A percentile compares a stretch with the other conserved stretches of the same genome.
Evolutionary conservation across 2,329 filamentous ascomycete species (phyloP).

Genomic region (Graphilbum sp.): DNA sequence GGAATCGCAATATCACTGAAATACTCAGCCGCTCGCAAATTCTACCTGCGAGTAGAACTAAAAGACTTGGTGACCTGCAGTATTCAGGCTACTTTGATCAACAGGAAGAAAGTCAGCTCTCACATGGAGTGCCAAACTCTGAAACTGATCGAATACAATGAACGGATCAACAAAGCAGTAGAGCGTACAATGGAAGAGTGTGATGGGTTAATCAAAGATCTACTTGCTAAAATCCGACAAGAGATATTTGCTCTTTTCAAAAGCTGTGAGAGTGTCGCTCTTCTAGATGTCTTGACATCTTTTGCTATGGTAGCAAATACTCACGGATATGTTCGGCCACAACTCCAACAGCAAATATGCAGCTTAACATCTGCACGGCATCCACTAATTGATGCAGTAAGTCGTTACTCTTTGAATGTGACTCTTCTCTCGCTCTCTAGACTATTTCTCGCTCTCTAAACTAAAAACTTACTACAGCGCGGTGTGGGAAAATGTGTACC

Average conservation of each 20-base stretch:
- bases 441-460: no score
- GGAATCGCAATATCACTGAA: slow-evolving; percentile 28
- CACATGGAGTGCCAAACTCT: slow-evolving; percentile 78
- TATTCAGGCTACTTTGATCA: slow-evolving; percentile 48
- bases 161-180: slow-evolving; percentile 62
- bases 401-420: no score
- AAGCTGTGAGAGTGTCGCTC: slow-evolving; percentile 69
- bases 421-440: no score
- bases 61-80: slow-evolving; percentile 50
- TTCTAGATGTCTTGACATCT: slow-evolving; percentile 70
- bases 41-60: slow-evolving; percentile 54
- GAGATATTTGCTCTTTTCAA: slow-evolving; percentile 63
- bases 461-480: no score
- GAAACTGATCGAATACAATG: slow-evolving; percentile 64
- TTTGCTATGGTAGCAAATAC: slow-evolving; percentile 58
- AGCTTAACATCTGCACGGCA: slow-evolving; percentile 63
- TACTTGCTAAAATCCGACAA: slow-evolving; percentile 56
- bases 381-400: slow-evolving; percentile 53
- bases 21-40: slow-evolving; percentile 63
- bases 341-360: slow-evolving; percentile 44
- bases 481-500: slow-evolving; percentile 50
- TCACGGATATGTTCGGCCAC: slow-evolving; percentile 43
- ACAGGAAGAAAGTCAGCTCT: slow-evolving; percentile 55
- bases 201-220: slow-evolving; percentile 54
- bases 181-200: slow-evolving; percentile 73